phyloP scores from a whole-genome alignment of 805 yeast genomes.

The Saccharomyces cerevisiae region DNA sequence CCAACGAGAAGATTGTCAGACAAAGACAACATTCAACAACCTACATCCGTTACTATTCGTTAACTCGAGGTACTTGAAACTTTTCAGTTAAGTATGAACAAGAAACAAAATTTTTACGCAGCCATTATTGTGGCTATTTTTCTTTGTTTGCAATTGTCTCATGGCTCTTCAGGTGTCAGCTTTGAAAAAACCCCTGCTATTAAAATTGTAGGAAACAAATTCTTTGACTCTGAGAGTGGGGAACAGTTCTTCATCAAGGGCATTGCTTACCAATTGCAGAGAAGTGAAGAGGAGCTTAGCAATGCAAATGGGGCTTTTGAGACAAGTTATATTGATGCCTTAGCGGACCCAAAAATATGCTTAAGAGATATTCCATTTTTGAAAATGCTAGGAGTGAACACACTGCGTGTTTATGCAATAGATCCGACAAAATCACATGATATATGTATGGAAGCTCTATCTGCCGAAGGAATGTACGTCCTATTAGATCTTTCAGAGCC shows the following conservation, averaged over 20 bases:
- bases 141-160: background rate
- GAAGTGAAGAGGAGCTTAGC: slow-evolving; percentile 32
- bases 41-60: background rate
- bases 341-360: slow-evolving; percentile 64
- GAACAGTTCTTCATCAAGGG: slow-evolving; percentile 84
- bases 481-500: slow-evolving; percentile 89
- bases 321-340: slow-evolving; percentile 54
- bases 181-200: slow-evolving; percentile 31
- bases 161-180: background rate
- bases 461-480: slow-evolving; percentile 85
- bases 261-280: slow-evolving; percentile 73
- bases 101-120: background rate
- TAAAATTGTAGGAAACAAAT: slow-evolving; percentile 63
- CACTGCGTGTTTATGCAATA: slow-evolving; percentile 79
- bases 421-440: slow-evolving; percentile 66
- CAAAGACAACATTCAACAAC: background rate
- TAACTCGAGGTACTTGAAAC: background rate
- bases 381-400: slow-evolving; percentile 59
- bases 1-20: background rate
- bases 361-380: slow-evolving; percentile 77
- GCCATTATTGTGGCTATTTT: background rate
- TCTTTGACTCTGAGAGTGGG: slow-evolving; percentile 63
- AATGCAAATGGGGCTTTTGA: slow-evolving; percentile 11
- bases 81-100: background rate
- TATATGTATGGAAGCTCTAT: slow-evolving; percentile 64